A percentile compares a stretch with the other conserved stretches of the same genome.
Evolutionary conservation across 768 basidiomycete species (phyloP).

Genomic region (Crassisporium funariophilum): DNA sequence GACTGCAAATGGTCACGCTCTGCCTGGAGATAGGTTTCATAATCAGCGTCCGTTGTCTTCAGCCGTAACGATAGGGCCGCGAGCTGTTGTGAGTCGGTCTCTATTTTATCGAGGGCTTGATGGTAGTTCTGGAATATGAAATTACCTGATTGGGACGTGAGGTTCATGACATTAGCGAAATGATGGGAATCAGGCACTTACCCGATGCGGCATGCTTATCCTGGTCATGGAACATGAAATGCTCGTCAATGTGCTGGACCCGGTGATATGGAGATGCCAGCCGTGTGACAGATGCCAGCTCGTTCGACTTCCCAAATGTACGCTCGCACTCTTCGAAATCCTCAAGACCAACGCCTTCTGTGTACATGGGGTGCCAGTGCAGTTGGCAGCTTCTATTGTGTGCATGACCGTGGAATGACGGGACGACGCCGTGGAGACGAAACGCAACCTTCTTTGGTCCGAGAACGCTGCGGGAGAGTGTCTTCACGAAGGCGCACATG

Average conservation of each 20-base stretch:
- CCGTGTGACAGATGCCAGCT: constrained; percentile 22
- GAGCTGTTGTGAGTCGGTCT: background rate
- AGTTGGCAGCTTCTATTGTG: constrained; percentile 31
- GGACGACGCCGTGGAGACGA: constrained; percentile 13
- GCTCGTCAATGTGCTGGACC: constrained; percentile 10
- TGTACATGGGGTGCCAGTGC: constrained; percentile 20
- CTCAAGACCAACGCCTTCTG: constrained; percentile 30
- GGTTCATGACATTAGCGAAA: no score
- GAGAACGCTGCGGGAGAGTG: constrained; percentile 20
- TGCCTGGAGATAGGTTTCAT: background rate
- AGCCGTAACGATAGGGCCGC: background rate
- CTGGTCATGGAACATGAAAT: constrained; percentile 6
- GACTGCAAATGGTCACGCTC: background rate
- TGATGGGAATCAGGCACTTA: background rate
- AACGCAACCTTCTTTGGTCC: constrained; percentile 10
- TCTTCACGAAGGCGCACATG: constrained; percentile 27
- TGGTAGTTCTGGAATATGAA: constrained; percentile 12
- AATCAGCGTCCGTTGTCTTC: background rate
- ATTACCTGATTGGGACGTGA: background rate
- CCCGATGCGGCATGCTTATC: constrained; percentile 10
- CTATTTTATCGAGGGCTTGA: constrained; percentile 8
- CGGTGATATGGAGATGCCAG: constrained; percentile 5
- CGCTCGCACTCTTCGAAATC: constrained; percentile 32
- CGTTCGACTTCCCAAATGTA: constrained; percentile 28
- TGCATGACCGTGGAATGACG: constrained; percentile 27